Evolutionary conservation across 345 rosid species (phyloP), one percentile per base, ranked within the genome.

Genomic region (Geranium rotundifolium): DNA sequence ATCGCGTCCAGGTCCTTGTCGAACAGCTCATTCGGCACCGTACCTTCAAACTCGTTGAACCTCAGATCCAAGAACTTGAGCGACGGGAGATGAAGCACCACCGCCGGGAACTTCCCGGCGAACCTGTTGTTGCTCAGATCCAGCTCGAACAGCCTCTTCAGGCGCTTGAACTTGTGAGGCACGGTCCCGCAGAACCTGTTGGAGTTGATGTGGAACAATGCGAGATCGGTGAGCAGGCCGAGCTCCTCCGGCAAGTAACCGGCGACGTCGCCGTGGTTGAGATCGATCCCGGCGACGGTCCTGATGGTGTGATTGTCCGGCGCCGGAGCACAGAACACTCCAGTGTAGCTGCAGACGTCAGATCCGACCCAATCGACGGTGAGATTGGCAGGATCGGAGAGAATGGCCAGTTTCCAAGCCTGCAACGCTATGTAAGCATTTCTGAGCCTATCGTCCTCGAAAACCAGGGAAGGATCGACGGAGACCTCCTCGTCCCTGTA

Each of bases 101-200:
- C 85, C 55, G 29, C 66, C 1, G 96, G 96, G 50, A 89, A 89
- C 65, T 79, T 81, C 12, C 96, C 96, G 56, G 91, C 96, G 69
- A 89, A 85, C 4, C 96, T 70, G 61, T 89, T 89, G 76, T 89
- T 89, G 78, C 96, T 89, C n/a, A 89, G 89, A 81, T 89, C 96
- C 76, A 89, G 77, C 81, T 89, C 96, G 68, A 71, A 83, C 17
- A 89, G 79, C 54, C 77, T 65, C 80, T 79, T 83, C 60, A 86
- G 77, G 57, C 71, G 63, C 10, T 59, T 57, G 56, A 89, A 89
- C 78, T 67, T 75, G 46, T 65, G 89, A 0, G 95, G 96, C 52
- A 86, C 79, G 19, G 88, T 85, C 1, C 95, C 96, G 17, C 96
- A 89, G 64, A 86, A 86, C 13, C 95, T 80, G 64, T 89, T 89